Percentiles rank a stretch among this genome's conserved stretches.
Evolutionary conservation across 352 stramenopile species (phyloP).

Genomic region (Phytopythium ostracodes): DNA sequence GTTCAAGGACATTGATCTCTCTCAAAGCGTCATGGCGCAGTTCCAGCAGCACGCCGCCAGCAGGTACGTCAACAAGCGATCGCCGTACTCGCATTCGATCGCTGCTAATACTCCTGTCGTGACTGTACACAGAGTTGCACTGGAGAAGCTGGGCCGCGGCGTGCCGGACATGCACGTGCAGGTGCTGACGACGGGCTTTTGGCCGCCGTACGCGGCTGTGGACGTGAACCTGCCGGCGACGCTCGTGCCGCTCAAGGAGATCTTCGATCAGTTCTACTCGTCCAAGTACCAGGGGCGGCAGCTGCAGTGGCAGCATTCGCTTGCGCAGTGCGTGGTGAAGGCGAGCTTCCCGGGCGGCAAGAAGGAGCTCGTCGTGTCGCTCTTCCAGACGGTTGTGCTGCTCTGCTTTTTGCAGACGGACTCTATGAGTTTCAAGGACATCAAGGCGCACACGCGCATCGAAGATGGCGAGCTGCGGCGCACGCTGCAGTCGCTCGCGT

Average conservation of each 20-base stretch:
- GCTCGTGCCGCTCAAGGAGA: constrained; percentile 66
- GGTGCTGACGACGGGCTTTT: constrained; percentile 97
- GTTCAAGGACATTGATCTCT: constrained; percentile 99
- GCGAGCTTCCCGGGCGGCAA: constrained; percentile 71
- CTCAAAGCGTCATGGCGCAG: constrained; percentile 92
- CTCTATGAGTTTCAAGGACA: constrained; percentile 76
- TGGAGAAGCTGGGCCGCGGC: constrained; percentile 40
- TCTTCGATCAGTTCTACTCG: constrained; percentile 89
- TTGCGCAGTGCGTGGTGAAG: constrained; percentile 88
- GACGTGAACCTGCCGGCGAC: constrained; percentile 75
- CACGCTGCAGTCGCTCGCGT: constrained; percentile 88
- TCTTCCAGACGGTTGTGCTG: constrained; percentile 87
- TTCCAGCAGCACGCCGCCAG: constrained; percentile 83
- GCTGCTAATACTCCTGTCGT: not conserved
- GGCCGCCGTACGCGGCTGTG: constrained; percentile 91
- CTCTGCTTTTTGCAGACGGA: constrained; percentile 76
- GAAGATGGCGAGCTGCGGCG: constrained; percentile 87
- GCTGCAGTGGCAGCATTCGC: constrained; percentile 89
- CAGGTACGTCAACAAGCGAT: constrained; percentile 31
- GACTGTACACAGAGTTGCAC: constrained; percentile 25
- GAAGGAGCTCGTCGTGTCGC: constrained; percentile 87
- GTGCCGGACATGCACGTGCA: constrained; percentile 94
- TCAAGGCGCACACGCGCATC: constrained; percentile 87
- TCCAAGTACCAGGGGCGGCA: constrained; percentile 87
- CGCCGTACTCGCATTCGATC: not conserved